Conservation (phyloP, 1,284 basidiomycete species). For the Austroboletus novae-zelandiae region DNA sequence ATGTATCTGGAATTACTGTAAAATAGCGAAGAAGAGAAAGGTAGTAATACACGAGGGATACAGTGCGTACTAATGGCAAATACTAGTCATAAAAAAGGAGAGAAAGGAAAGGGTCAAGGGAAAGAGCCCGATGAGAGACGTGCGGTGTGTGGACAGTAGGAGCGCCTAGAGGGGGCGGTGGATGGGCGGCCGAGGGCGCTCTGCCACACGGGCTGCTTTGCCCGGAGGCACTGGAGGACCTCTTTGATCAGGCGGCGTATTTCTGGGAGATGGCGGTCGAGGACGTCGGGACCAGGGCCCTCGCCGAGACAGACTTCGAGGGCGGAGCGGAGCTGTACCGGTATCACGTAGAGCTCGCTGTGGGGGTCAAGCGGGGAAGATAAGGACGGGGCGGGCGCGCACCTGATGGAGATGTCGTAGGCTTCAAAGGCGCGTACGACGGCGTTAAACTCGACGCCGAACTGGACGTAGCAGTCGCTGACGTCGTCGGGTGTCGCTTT, state of each 20-base stretch:
- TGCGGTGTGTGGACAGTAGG: no score
- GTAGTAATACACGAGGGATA: no score
- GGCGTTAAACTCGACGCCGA: conserved; percentile 92
- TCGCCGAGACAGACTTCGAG: conserved; percentile 89
- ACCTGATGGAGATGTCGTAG: conserved; percentile 83
- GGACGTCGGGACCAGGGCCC: conserved; percentile 68
- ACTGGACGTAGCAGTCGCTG: conserved; percentile 88
- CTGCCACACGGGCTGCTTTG: conserved; percentile 75
- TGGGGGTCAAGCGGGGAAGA: background rate
- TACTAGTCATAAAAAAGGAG: no score
- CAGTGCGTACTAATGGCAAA: no score
- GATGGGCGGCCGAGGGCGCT: conserved; percentile 11
- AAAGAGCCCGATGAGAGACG: no score
- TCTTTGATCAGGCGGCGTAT: conserved; percentile 80
- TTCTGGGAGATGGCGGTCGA: conserved; percentile 77
- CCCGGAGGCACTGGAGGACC: conserved; percentile 80
- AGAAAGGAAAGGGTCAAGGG: no score
- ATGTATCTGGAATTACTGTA: no score
- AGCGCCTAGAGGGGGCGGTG: no score
- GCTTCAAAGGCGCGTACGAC: conserved; percentile 79
- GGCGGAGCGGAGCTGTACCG: conserved; percentile 75
- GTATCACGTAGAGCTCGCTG: conserved; percentile 84
- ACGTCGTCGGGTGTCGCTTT: conserved; percentile 76
- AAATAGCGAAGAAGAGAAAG: no score
- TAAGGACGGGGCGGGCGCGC: conserved; percentile 23